Conservation (phyloP, 192 early-diverging fungal species). For the Entrophospora sp. region DNA sequence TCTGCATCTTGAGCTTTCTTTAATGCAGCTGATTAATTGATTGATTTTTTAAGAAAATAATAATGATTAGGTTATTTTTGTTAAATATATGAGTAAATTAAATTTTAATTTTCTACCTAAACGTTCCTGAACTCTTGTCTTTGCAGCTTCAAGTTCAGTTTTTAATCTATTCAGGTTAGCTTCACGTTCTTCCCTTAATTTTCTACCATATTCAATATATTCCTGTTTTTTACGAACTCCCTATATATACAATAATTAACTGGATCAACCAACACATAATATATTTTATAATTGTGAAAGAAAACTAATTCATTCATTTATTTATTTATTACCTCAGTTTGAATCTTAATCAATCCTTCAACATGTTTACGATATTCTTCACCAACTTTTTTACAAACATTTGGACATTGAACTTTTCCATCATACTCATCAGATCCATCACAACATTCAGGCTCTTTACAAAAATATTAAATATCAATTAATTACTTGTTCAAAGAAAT, state of each 20-base stretch:
- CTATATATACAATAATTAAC: background rate
- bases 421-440: slow-evolving; percentile 88
- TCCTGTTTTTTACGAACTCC: slow-evolving; percentile 15
- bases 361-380: slow-evolving; percentile 31
- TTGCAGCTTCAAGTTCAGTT: background rate
- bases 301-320: too few relatives aligned
- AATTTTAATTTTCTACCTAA: slow-evolving; percentile 22
- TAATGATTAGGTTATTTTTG: background rate
- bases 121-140: slow-evolving; percentile 13
- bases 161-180: slow-evolving; percentile 17
- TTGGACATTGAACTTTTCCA: slow-evolving; percentile 52
- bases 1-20: slow-evolving; percentile 1
- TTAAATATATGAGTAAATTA: background rate
- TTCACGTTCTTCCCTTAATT: slow-evolving; percentile 9
- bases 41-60: background rate
- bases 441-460: slow-evolving; percentile 75
- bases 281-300: too few relatives aligned
- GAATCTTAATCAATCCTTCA: slow-evolving; percentile 19
- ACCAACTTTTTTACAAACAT: slow-evolving; percentile 65
- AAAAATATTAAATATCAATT: background rate
- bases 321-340: slow-evolving; percentile 23
- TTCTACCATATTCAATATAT: slow-evolving; percentile 27
- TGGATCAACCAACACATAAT: too few relatives aligned
- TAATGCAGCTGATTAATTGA: background rate
- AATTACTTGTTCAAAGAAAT: background rate